Evolutionary conservation across 495 filamentous ascomycete genomes (phyloP), one percentile per base, ranked within the genome.

Genomic region (Hypoxylon lenormandii): DNA sequence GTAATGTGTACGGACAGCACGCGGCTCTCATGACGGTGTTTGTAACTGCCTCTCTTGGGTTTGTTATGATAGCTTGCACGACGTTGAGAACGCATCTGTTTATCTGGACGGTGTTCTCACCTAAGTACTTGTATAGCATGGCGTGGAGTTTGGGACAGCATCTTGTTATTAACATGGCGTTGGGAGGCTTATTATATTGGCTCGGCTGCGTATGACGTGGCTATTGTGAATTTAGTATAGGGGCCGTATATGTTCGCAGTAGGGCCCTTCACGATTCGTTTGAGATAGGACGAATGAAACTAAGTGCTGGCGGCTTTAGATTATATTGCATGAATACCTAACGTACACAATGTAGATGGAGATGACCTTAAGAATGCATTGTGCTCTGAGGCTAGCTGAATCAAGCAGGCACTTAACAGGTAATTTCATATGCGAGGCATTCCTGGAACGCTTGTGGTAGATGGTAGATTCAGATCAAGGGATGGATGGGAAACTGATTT

Each of bases 41-140:
- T 68, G 75, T 83, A 30, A 81, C 89, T 5, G 76, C 78, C 2
- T 84, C 84, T 19, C 76, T 90, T 55, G 76, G 87, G 15, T 89
- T 86, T 30, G 91, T 97, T 7, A 97, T 97, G 93, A 87, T 84
- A 22, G 92, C 96, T 26, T 99, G 96, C 75, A 92, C 92, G 60
- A 80, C 84, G 10, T 73, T 98, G 73, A 82, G 95, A 70, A 91
- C 90, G 43, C 96, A 99, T 82, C 79, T 99, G 64, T 99, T 99
- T 78, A 92, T 99, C 56, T 99, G 96, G 96, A 98, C 93, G 0
- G 96, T 99, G 26, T 99, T 99, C 78, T 93, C 90, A 52, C 96
- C 96, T 3, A 99, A 98, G 78, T 99, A 92, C 79, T 78, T 99
- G 67, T 98, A 95, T 76, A 89, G 85, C 50, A 88, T 96, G 79